A percentile compares a stretch with the other conserved stretches of the same genome.
Conservation (phyloP, 345 rosid species). For the Syzygium aromaticum region DNA sequence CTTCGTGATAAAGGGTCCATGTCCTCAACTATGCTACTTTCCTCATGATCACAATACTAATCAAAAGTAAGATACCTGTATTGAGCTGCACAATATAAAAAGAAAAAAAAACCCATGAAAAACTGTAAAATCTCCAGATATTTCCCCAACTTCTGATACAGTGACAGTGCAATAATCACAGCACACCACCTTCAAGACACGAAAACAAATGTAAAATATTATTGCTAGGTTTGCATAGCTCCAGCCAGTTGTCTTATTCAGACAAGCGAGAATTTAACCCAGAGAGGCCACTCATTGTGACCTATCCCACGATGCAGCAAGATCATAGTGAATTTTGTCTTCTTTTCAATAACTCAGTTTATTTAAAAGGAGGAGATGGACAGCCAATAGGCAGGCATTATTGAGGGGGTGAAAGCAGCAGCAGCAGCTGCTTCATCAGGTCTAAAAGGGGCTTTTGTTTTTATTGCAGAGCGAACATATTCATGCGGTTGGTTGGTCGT, state of each 20-base stretch:
- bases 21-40: not conserved
- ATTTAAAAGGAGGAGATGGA: not conserved
- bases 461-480: not conserved
- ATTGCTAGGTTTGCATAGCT: not conserved
- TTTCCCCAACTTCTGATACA: not conserved
- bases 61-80: not conserved
- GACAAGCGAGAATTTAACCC: not conserved
- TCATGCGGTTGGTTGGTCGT: not conserved
- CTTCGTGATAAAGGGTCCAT: not conserved
- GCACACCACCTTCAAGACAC: not conserved
- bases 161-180: not conserved
- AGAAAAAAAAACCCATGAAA: not conserved
- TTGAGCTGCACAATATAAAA: not conserved
- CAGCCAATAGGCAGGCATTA: not conserved
- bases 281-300: not conserved
- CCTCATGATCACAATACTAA: not conserved
- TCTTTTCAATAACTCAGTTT: not conserved
- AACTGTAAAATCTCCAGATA: not conserved
- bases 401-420: not conserved
- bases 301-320: not conserved
- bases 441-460: not conserved
- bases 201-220: not conserved
- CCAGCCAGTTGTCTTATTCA: not conserved
- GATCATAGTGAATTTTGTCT: not conserved
- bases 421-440: not conserved